phyloP scores from a whole-genome alignment of 2,329 filamentous ascomycete species.

The Colletotrichum tropicicola region DNA sequence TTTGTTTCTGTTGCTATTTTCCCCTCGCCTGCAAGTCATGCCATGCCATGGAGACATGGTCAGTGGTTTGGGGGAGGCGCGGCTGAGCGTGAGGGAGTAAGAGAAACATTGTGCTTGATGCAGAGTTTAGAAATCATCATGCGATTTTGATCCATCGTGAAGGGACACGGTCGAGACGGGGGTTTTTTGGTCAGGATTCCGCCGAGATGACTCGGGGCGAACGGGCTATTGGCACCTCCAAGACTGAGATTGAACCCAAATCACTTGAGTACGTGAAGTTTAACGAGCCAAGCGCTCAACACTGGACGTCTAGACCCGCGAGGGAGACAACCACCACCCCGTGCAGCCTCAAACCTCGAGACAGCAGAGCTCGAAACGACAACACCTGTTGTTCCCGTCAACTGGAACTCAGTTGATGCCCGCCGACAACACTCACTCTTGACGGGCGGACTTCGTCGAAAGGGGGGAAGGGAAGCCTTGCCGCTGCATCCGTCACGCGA shows the following conservation, averaged over 20 bases:
- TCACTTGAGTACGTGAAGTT: too few species aligned
- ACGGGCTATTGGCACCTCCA: neutral
- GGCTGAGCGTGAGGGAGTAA: neutral
- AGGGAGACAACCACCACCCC: neutral
- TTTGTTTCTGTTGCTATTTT: slow-evolving; percentile 6
- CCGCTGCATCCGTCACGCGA: slow-evolving; percentile 1
- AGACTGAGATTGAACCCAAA: neutral
- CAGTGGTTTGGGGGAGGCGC: neutral
- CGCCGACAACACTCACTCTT: neutral
- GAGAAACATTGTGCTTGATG: neutral
- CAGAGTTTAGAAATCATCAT: neutral
- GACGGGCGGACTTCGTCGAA: neutral
- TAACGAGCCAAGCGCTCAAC: too few species aligned
- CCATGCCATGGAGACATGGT: too few species aligned
- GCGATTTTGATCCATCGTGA: neutral
- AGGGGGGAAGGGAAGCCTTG: neutral
- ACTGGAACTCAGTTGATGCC: too few species aligned
- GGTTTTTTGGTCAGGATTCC: neutral
- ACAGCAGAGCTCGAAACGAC: too few species aligned
- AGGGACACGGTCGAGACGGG: neutral
- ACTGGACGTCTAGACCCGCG: too few species aligned
- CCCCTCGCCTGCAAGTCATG: neutral
- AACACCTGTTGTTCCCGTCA: too few species aligned
- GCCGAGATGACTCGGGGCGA: neutral
- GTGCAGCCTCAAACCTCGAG: neutral